Evolutionary conservation across 1,139 yeast species (phyloP).

Genomic region (Zygosaccharomyces pseudobailii): DNA sequence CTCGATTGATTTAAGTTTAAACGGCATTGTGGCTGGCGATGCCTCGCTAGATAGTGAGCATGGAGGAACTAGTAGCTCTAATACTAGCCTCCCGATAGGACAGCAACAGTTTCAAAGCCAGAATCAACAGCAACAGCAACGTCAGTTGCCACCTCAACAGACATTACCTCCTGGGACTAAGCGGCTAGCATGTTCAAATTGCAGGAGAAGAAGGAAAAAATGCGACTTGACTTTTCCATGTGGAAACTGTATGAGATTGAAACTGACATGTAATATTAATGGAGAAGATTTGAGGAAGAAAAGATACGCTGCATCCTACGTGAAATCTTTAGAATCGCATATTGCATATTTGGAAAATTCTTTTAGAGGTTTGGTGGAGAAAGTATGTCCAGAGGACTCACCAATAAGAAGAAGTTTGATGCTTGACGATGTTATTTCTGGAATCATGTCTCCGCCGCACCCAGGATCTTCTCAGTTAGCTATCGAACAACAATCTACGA

Average conservation of each 20-base stretch:
- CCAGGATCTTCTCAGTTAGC: background rate
- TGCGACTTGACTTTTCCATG: slow-evolving; percentile 52
- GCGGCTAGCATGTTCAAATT: slow-evolving; percentile 33
- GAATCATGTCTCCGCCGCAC: slow-evolving; percentile 1
- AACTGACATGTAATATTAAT: slow-evolving; percentile 47
- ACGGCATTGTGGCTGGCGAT: background rate
- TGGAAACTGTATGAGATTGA: slow-evolving; percentile 43
- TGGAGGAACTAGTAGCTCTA: background rate
- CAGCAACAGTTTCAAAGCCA: background rate
- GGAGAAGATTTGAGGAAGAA: slow-evolving; percentile 50
- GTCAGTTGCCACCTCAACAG: background rate
- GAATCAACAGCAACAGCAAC: background rate
- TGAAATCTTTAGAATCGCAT: slow-evolving; percentile 35
- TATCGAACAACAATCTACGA: background rate
- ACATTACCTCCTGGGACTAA: slow-evolving; percentile 12
- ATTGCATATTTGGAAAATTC: slow-evolving; percentile 29
- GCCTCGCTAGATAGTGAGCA: background rate
- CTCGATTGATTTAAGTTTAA: slow-evolving; percentile 1
- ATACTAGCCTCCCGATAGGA: background rate
- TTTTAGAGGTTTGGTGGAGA: slow-evolving; percentile 23
- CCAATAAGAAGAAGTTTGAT: slow-evolving; percentile 17
- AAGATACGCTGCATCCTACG: slow-evolving; percentile 49
- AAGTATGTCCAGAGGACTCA: slow-evolving; percentile 18
- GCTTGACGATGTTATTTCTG: slow-evolving; percentile 21
- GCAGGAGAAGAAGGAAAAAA: slow-evolving; percentile 40